phyloP scores from a whole-genome alignment of 805 yeast genomes.

The Komagataella pseudopastoris region DNA sequence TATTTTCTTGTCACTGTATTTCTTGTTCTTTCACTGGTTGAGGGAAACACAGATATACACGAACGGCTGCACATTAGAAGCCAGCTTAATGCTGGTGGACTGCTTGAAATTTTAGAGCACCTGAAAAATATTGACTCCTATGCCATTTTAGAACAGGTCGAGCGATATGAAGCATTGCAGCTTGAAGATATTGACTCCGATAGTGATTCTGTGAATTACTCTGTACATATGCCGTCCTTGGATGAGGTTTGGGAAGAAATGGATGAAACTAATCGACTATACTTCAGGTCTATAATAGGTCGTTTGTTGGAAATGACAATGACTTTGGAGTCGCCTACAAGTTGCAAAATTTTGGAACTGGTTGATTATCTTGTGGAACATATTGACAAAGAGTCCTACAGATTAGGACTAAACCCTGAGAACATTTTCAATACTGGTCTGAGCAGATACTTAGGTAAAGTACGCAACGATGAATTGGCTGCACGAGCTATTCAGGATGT shows the following conservation, averaged over 20 bases:
- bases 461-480: constrained; percentile 69
- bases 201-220: background rate
- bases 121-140: constrained; percentile 31
- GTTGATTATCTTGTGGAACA: constrained; percentile 13
- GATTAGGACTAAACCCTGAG: background rate
- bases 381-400: background rate
- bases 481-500: constrained; percentile 48
- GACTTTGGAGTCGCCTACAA: background rate
- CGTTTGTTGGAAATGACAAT: background rate
- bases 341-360: background rate
- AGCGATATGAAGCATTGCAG: constrained; percentile 41
- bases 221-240: background rate
- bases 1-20: constrained; percentile 61
- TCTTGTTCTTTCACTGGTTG: constrained; percentile 51
- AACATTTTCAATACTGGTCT: constrained; percentile 44
- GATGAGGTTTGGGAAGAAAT: background rate
- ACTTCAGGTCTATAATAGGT: background rate
- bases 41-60: constrained; percentile 17
- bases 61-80: constrained; percentile 47
- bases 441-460: constrained; percentile 44
- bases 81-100: constrained; percentile 42
- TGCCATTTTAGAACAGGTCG: constrained; percentile 51
- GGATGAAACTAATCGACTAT: background rate
- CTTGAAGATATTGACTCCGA: constrained; percentile 39
- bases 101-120: constrained; percentile 30